A percentile compares a stretch with the other conserved stretches of the same genome.
phyloP scores from a whole-genome alignment of 1,139 yeast species.

The Debaryomyces singareniensis region DNA sequence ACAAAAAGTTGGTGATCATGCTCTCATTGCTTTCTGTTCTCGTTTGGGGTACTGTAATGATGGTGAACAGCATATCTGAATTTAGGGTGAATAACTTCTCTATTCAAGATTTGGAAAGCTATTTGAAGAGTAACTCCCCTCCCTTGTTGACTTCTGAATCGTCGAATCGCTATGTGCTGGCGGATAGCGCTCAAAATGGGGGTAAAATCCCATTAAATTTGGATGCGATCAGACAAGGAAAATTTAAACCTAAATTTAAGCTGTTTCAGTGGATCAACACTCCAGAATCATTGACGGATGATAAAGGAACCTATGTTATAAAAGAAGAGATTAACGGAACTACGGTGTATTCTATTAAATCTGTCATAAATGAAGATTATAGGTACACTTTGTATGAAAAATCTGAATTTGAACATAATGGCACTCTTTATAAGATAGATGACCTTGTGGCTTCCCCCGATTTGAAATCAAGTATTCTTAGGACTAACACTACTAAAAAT shows the following conservation, averaged over 20 bases:
- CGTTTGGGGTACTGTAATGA: slow-evolving; percentile 35
- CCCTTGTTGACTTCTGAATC: background rate
- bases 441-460: slow-evolving; percentile 59
- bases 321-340: slow-evolving; percentile 20
- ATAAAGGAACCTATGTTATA: slow-evolving; percentile 51
- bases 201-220: slow-evolving; percentile 23
- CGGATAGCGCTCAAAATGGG: no score
- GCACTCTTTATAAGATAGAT: slow-evolving; percentile 40
- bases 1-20: background rate
- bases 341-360: slow-evolving; percentile 35
- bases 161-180: background rate
- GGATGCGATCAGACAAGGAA: slow-evolving; percentile 37
- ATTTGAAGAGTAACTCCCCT: background rate
- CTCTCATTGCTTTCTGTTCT: slow-evolving; percentile 19
- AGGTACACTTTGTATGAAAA: slow-evolving; percentile 44
- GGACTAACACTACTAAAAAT: slow-evolving; percentile 45
- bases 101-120: background rate
- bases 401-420: slow-evolving; percentile 34
- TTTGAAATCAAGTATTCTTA: slow-evolving; percentile 48
- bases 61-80: slow-evolving; percentile 20
- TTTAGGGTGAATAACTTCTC: slow-evolving; percentile 8
- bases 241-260: slow-evolving; percentile 43
- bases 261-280: slow-evolving; percentile 64
- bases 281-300: slow-evolving; percentile 36
- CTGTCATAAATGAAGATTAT: slow-evolving; percentile 44